phyloP scores from a whole-genome alignment of 768 basidiomycete genomes.

The Exsudoporus frostii region DNA sequence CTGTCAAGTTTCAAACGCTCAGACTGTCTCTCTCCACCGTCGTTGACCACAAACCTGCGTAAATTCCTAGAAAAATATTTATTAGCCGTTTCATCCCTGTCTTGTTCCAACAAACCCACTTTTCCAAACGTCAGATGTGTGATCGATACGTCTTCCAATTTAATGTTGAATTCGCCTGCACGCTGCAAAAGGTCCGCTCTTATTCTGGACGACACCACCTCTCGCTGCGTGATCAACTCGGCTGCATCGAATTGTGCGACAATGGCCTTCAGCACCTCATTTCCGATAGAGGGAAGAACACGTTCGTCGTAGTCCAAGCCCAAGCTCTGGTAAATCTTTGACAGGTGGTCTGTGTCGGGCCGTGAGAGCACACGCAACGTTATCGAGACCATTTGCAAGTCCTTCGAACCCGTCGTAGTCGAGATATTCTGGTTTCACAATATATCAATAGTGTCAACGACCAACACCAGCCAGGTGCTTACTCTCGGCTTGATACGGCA shows the following conservation, averaged over 20 bases:
- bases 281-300: constrained; percentile 94
- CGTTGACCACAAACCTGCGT: constrained; percentile 49
- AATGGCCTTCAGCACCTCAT: constrained; percentile 96
- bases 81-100: constrained; percentile 1
- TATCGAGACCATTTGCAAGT: constrained; percentile 97
- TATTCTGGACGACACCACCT: constrained; percentile 93
- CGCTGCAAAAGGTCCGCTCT: constrained; percentile 88
- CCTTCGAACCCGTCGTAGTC: constrained; percentile 98
- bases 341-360: constrained; percentile 82
- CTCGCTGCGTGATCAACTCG: constrained; percentile 94
- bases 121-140: constrained; percentile 88
- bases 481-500: constrained; percentile 96
- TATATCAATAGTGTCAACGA: constrained; percentile 2
- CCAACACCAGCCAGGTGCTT: constrained; percentile 24
- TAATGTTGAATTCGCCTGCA: constrained; percentile 94
- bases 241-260: constrained; percentile 98
- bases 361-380: constrained; percentile 94
- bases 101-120: constrained; percentile 36
- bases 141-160: constrained; percentile 96
- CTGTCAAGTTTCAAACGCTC: constrained; percentile 26
- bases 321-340: constrained; percentile 93
- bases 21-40: background rate
- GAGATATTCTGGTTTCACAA: constrained; percentile 74
- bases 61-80: constrained; percentile 61
- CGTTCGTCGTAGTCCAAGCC: constrained; percentile 98